Percentiles rank a stretch among this genome's conserved stretches.
These are phyloP conservation scores for Candida koratica DNA, from an alignment of 805 yeast genomes.

Conservation along the genomic window DNA sequence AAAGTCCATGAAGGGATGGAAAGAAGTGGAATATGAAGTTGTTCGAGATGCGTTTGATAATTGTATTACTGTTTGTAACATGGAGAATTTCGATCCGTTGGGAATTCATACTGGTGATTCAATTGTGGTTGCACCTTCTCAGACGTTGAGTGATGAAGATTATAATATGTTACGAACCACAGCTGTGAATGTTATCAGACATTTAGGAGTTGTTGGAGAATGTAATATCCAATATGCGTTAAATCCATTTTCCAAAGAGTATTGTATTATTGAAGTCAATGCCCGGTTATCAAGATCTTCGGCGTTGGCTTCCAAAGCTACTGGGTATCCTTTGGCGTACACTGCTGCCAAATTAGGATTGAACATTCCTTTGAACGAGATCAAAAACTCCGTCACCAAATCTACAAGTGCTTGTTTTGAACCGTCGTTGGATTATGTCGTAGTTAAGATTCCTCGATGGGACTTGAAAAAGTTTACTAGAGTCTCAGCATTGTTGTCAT, in stretches of 20 bases:
- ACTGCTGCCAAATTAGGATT: conserved; percentile 97
- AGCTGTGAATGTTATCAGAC: conserved; percentile 95
- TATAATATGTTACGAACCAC: conserved; percentile 97
- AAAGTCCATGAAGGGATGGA: conserved; percentile 97
- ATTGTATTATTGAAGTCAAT: conserved; percentile 94
- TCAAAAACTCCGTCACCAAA: conserved; percentile 92
- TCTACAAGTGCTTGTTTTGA: conserved; percentile 95
- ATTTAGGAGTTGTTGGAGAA: conserved; percentile 97
- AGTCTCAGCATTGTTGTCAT: conserved; percentile 80
- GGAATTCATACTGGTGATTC: conserved; percentile 99
- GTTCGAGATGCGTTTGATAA: conserved; percentile 94
- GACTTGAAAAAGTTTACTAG: conserved; percentile 93
- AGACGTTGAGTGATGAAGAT: conserved; percentile 94
- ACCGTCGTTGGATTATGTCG: conserved; percentile 95
- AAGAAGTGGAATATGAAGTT: conserved; percentile 97
- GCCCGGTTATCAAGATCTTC: conserved; percentile 97
- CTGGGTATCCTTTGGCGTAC: conserved; percentile 97
- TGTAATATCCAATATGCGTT: conserved; percentile 97
- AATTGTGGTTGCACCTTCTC: conserved; percentile 98
- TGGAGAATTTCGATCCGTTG: conserved; percentile 98
- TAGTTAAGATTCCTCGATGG: conserved; percentile 98
- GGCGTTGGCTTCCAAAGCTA: conserved; percentile 96
- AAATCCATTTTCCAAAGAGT: conserved; percentile 88
- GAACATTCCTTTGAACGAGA: conserved; percentile 86
- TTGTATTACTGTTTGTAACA: conserved; percentile 98